Conservation (phyloP, 2,329 filamentous ascomycete genomes). For the Pseudocercospora fuligena region DNA sequence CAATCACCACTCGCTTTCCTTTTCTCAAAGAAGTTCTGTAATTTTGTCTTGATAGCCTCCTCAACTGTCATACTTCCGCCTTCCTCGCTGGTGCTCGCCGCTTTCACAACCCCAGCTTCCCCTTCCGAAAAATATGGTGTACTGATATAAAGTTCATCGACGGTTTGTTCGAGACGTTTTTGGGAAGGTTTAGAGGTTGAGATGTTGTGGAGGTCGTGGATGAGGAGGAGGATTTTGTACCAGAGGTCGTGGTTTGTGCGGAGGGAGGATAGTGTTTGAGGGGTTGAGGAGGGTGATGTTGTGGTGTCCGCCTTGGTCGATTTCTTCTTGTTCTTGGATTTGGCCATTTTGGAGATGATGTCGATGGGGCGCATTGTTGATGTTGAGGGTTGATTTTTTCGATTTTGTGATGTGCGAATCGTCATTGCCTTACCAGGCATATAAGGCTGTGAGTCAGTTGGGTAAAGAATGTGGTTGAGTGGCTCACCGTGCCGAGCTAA, state of each 20-base stretch:
- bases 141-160: constrained; percentile 19
- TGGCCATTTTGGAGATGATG: background rate
- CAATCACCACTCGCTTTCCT: constrained; percentile 24
- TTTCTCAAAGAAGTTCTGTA: constrained; percentile 26
- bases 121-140: constrained; percentile 20
- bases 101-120: constrained; percentile 16
- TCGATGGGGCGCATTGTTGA: no score
- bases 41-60: constrained; percentile 9
- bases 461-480: no score
- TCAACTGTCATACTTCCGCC: constrained; percentile 15
- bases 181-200: constrained; percentile 6
- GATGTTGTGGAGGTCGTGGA: constrained; percentile 21
- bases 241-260: constrained; percentile 4
- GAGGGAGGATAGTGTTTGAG: background rate
- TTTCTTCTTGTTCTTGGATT: background rate
- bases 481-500: no score
- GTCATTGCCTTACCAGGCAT: no score
- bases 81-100: background rate
- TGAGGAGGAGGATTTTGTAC: constrained; percentile 17
- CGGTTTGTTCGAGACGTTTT: constrained; percentile 3
- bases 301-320: background rate
- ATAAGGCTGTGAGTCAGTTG: no score
- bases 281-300: background rate
- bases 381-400: no score
- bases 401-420: no score